Evolutionary conservation across 116 monocot genomes (phyloP), one percentile per base, ranked within the genome.

Genomic region (Papilionanthe hybrid): DNA sequence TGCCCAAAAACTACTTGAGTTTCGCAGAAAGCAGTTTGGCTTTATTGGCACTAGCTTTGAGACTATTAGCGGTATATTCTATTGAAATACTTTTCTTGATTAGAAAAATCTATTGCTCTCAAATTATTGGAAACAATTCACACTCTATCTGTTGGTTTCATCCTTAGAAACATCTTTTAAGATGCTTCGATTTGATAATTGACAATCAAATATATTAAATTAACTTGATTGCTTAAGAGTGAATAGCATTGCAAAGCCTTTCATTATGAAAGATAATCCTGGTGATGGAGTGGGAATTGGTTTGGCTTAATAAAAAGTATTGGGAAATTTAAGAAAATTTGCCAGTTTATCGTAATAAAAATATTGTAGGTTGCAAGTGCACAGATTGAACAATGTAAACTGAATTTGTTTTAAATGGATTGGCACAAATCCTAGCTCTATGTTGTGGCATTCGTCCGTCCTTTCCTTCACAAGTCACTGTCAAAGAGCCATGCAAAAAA

Each of bases 1-100:
- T 90, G 82, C 94, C 80, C 87, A 92, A 66, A 94, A 81, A 77
- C 79, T 96, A 25, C 88, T 96, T 77, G 86, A 90, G 83, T 96
- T 92, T 87, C 96, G 96, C 83, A 84, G 86, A 85, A 92, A 94
- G 83, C 96, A 94, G 72, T 63, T 77, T 80, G 92, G 94, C 43
- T 96, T 96, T 79, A 80, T 96, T 19, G 94, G 81, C 27, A 94
- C 94, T 72, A 96, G 96, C 89, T 96, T 96, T 86, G 96, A 96
- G 45, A 96, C 96, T 58, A 96, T 96, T 22, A 89, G 94, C 81
- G 96, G 96, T 96, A 93, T 74, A 63, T 82, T 84, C 48, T 55
- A 8, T 72, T n/a, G 73, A 73, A 43, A 44, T 73, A 73, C n/a
- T 43, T 73, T 43, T 71, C 37, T 71, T 37, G 18, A 65, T 65